Evolutionary conservation across 371 early-diverging fungal species (phyloP).

Genomic region (Mucor plumbeus): DNA sequence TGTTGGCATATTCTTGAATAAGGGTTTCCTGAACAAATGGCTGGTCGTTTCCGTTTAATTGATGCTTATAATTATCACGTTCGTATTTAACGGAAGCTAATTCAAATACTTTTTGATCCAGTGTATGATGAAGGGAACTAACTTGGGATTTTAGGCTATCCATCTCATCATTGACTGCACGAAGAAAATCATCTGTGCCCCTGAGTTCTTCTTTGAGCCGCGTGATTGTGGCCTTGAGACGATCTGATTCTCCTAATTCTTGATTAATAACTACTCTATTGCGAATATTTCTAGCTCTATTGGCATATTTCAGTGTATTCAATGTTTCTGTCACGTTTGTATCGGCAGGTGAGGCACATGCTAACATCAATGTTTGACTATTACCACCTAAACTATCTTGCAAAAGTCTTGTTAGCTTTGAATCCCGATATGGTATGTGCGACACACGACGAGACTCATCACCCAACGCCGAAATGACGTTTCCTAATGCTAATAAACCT

Average conservation of each 20-base stretch:
- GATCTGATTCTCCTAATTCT: conserved; percentile 84
- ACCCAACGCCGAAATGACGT: conserved; percentile 95
- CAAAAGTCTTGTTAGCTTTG: conserved; percentile 97
- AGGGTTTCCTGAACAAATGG: conserved; percentile 7
- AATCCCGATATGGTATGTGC: conserved; percentile 97
- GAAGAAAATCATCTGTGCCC: conserved; percentile 43
- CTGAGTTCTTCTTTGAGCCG: conserved; percentile 45
- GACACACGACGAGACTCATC: conserved; percentile 68
- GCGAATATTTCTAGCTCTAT: conserved; percentile 86
- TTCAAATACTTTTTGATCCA: conserved; percentile 22
- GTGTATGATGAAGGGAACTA: conserved; percentile 21
- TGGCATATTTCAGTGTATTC: conserved; percentile 93
- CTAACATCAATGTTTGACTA: conserved; percentile 90
- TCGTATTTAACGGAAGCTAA: conserved; percentile 33
- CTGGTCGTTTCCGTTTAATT: conserved; percentile 4
- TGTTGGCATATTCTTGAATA: conserved; percentile 29
- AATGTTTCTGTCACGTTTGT: conserved; percentile 85
- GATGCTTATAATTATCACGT: conserved; percentile 28
- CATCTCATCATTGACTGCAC: conserved; percentile 53
- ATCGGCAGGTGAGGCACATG: conserved; percentile 89
- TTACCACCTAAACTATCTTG: conserved; percentile 97
- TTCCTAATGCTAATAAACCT: conserved; percentile 97
- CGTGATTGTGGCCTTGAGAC: conserved; percentile 36
- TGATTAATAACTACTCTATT: conserved; percentile 60
- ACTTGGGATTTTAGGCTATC: conserved; percentile 44